Evolutionary conservation across 768 basidiomycete species (phyloP).

Genomic region (Lactarius tabidus): DNA sequence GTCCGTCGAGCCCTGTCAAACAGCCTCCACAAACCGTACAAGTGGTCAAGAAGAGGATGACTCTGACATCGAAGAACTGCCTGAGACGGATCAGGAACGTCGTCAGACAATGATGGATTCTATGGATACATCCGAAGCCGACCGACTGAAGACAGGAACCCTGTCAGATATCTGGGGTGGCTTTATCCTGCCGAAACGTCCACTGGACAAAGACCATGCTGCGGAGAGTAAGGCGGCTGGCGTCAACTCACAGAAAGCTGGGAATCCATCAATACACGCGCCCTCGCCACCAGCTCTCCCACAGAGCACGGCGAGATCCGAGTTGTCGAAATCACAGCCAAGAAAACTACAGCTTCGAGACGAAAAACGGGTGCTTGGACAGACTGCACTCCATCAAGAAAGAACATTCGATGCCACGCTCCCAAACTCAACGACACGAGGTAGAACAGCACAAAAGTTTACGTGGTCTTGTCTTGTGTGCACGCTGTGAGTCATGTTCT

Average conservation of each 20-base stretch:
- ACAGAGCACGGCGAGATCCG: neutral
- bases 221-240: neutral
- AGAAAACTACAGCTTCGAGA: constrained; percentile 30
- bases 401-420: constrained; percentile 6
- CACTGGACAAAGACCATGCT: neutral
- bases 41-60: constrained; percentile 9
- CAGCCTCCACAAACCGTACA: constrained; percentile 2
- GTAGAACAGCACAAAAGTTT: neutral
- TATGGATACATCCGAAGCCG: constrained; percentile 41
- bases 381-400: neutral
- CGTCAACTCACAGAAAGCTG: neutral
- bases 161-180: constrained; percentile 48
- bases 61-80: constrained; percentile 15
- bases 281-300: constrained; percentile 7
- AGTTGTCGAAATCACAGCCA: constrained; percentile 26
- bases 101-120: constrained; percentile 49
- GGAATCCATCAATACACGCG: neutral
- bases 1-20: neutral
- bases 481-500: constrained; percentile 1
- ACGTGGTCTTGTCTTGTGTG: constrained; percentile 22
- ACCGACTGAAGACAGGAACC: constrained; percentile 38
- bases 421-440: constrained; percentile 1
- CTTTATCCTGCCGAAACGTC: constrained; percentile 41
- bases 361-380: neutral
- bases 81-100: constrained; percentile 46